These are phyloP conservation scores for Torrubiella hemipterigena DNA, from an alignment of 2,329 filamentous ascomycete genomes.

Conservation along the genomic window DNA sequence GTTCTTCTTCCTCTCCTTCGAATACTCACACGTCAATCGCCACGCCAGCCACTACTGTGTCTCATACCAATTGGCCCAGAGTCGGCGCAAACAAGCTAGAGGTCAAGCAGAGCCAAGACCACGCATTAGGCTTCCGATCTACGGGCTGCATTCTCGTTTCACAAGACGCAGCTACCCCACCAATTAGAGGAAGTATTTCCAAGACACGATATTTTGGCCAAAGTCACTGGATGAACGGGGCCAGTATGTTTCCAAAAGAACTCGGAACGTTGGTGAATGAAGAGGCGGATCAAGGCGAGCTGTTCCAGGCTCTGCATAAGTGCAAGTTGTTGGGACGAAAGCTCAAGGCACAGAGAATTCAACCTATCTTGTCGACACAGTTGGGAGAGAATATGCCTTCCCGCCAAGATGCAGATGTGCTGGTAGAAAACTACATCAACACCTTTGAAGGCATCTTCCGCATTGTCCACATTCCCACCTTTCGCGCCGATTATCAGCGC, in stretches of 20 bases:
- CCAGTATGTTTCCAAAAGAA: slow-evolving; percentile 21
- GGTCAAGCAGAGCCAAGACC: too few relatives aligned
- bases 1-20: too few relatives aligned
- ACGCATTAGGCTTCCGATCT: not conserved
- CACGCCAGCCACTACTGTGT: too few relatives aligned
- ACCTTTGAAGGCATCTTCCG: slow-evolving; percentile 44
- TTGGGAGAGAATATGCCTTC: slow-evolving; percentile 26
- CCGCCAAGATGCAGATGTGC: slow-evolving; percentile 30
- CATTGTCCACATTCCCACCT: slow-evolving; percentile 45
- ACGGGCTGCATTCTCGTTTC: too few relatives aligned
- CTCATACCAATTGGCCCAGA: too few relatives aligned
- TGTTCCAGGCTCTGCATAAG: slow-evolving; percentile 19
- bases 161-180: slow-evolving; percentile 6
- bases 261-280: slow-evolving; percentile 14
- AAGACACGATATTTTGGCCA: slow-evolving; percentile 34
- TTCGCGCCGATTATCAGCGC: slow-evolving; percentile 37
- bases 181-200: slow-evolving; percentile 22
- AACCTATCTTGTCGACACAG: slow-evolving; percentile 20
- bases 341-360: slow-evolving; percentile 27
- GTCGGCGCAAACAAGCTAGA: too few relatives aligned
- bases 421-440: slow-evolving; percentile 41
- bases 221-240: slow-evolving; percentile 38
- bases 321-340: slow-evolving; percentile 28
- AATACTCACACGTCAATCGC: too few relatives aligned
- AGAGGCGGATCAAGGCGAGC: slow-evolving; percentile 15